Evolutionary conservation across 2,329 filamentous ascomycete species (phyloP).

Genomic region (Aureobasidium sp.): DNA sequence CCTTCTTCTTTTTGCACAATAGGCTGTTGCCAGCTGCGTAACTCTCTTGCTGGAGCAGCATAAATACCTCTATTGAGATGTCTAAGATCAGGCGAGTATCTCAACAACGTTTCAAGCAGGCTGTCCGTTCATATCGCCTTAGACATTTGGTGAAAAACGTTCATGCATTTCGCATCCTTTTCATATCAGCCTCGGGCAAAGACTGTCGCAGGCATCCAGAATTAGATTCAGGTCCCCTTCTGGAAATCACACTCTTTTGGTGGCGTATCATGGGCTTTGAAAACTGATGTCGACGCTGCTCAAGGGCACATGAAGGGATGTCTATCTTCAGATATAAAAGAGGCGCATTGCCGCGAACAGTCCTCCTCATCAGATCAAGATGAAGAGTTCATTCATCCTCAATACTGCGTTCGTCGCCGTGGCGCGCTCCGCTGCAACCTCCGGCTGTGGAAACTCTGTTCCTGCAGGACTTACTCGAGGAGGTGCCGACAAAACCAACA

Average conservation of each 20-base stretch:
- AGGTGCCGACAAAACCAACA: constrained; percentile 21
- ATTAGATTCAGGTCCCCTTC: not conserved
- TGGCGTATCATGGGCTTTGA: not conserved
- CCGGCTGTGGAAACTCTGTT: constrained; percentile 23
- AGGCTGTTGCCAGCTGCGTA: no score
- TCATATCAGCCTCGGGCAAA: not conserved
- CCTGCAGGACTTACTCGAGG: constrained; percentile 20
- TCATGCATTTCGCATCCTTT: not conserved
- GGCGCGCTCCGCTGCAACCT: constrained; percentile 6
- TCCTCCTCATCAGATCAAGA: not conserved
- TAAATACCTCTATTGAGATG: no score
- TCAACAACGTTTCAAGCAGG: no score
- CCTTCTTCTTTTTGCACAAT: no score
- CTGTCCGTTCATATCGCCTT: no score
- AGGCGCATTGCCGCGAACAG: no score
- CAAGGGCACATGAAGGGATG: not conserved
- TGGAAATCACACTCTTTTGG: not conserved
- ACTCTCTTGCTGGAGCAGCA: no score
- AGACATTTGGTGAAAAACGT: no score
- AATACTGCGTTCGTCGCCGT: not conserved
- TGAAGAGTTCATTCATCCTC: not conserved
- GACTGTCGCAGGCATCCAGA: not conserved
- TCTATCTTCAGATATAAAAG: not conserved
- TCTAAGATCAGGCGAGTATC: no score
- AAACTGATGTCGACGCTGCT: not conserved